These are phyloP conservation scores for Nyssa sinensis DNA, from an alignment of 148 eudicot genomes.

Conservation along the genomic window DNA sequence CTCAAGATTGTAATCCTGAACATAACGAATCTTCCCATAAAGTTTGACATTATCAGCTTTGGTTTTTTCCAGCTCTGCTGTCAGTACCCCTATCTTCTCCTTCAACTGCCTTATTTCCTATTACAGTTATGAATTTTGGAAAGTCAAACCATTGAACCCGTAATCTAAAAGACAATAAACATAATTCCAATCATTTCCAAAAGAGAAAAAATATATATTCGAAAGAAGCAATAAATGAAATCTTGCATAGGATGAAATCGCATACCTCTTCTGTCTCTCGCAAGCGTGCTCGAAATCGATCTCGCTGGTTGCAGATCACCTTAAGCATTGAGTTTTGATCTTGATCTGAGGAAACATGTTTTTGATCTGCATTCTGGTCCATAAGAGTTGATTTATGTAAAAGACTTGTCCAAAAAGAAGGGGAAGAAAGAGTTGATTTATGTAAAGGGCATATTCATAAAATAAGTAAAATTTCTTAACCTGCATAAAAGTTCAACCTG, in stretches of 20 bases:
- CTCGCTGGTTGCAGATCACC: slow-evolving; percentile 98
- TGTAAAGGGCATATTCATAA: not conserved
- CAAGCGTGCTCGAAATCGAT: slow-evolving; percentile 86
- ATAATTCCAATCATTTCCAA: not conserved
- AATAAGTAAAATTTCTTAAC: not conserved
- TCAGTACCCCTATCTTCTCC: slow-evolving; percentile 75
- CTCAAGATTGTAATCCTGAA: slow-evolving; percentile 92
- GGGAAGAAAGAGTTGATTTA: no score
- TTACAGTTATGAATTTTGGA: not conserved
- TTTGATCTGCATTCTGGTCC: slow-evolving; percentile 75
- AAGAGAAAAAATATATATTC: not conserved
- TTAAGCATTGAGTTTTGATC: slow-evolving; percentile 98
- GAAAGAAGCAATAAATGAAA: not conserved
- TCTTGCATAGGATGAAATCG: slow-evolving; percentile 7
- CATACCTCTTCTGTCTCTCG: slow-evolving; percentile 94
- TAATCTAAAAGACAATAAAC: not conserved
- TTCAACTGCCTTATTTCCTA: slow-evolving; percentile 91
- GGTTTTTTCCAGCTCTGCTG: slow-evolving; percentile 80
- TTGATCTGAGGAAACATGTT: slow-evolving; percentile 65
- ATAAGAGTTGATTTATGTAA: slow-evolving; percentile 2
- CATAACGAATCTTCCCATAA: slow-evolving; percentile 97
- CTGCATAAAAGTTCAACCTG: not conserved
- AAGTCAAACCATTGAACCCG: slow-evolving; percentile 1
- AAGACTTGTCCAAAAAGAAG: no score
- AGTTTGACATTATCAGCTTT: slow-evolving; percentile 98